Conservation (phyloP, 306 rosid genomes). For the Lathyrus oleraceus region DNA sequence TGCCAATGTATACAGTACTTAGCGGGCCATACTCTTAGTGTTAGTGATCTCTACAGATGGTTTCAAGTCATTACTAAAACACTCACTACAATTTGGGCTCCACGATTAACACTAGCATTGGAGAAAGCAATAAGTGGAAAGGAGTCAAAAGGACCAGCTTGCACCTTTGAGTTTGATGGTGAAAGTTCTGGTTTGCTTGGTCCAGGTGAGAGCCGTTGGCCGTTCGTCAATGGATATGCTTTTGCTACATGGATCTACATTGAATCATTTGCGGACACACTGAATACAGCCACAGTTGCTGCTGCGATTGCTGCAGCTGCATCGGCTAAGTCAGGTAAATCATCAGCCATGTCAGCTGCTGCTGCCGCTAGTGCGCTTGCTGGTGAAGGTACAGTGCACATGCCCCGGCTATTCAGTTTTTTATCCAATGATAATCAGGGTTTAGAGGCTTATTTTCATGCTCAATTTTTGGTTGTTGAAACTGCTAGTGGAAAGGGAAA, state of each 20-base stretch:
- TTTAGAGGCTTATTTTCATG: constrained; percentile 97
- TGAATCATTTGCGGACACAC: constrained; percentile 99
- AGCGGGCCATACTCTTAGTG: constrained; percentile 84
- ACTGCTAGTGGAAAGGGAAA: constrained; percentile 90
- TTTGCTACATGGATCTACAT: constrained; percentile 99
- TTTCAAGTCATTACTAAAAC: constrained; percentile 74
- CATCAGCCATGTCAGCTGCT: constrained; percentile 99
- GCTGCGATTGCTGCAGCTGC: constrained; percentile 99
- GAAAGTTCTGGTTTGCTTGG: constrained; percentile 99
- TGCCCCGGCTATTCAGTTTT: constrained; percentile 97
- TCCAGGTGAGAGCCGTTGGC: constrained; percentile 99
- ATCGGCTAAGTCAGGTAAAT: constrained; percentile 94
- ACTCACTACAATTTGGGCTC: constrained; percentile 75
- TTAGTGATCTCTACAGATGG: constrained; percentile 78
- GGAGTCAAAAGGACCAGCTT: constrained; percentile 91
- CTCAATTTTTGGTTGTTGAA: constrained; percentile 98
- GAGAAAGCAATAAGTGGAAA: constrained; percentile 92
- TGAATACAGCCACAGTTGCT: constrained; percentile 97
- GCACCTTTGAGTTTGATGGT: constrained; percentile 98
- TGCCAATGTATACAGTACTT: constrained; percentile 92
- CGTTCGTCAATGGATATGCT: constrained; percentile 90
- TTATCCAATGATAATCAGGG: constrained; percentile 97
- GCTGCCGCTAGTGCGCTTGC: constrained; percentile 99
- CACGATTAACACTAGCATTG: constrained; percentile 75
- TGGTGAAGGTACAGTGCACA: constrained; percentile 99